Evolutionary conservation across 306 rosid genomes (phyloP), one percentile per base, ranked within the genome.

Genomic region (Dalbergia oliveri): DNA sequence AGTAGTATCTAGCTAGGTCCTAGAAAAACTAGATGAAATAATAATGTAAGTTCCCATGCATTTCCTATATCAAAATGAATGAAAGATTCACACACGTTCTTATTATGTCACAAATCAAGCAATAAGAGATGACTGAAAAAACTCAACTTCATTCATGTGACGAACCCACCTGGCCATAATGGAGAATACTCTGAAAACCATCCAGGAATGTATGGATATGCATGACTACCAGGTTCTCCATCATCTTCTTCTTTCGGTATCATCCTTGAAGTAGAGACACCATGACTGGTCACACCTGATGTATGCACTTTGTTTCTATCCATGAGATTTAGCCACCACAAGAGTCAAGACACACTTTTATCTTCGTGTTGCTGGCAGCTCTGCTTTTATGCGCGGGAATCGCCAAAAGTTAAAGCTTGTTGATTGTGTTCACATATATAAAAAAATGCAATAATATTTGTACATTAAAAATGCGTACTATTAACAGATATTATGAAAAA

Each of bases 161-260:
- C 14, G 67, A 70, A 72, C 83, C 69, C 26, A 90, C 95, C 92
- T 81, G 97, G 93, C 97, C 97, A 89, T n/a, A 83, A 41, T 4
- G 92, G 88, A 51, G 87, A 84, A 81, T 81, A 21, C 79, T 91
- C 97, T 19, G 93, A 84, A 77, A 86, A 91, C 97, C 93, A 89
- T 51, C 93, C 90, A 7, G 90, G 86, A 79, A 86, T 23, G 2
- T 35, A 64, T 0, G 91, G 86, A 53, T 79, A 83, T n/a, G n/a
- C 53, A 64, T 53, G 67, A 75, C 59, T 62, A 41, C 6, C 54
- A 56, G 11, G 45, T 9, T 63, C 61, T 67, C 16, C 77, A 43
- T 26, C 39, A 9, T 78, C 67, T 12, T 65, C 84, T 19, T 69
- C 75, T 4, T 60, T 69, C 76, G 39, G 56, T 26, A 54, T 5